These are phyloP conservation scores for Davidsoniella neocaledoniae DNA, from an alignment of 2,329 filamentous ascomycete species.

Conservation along the genomic window DNA sequence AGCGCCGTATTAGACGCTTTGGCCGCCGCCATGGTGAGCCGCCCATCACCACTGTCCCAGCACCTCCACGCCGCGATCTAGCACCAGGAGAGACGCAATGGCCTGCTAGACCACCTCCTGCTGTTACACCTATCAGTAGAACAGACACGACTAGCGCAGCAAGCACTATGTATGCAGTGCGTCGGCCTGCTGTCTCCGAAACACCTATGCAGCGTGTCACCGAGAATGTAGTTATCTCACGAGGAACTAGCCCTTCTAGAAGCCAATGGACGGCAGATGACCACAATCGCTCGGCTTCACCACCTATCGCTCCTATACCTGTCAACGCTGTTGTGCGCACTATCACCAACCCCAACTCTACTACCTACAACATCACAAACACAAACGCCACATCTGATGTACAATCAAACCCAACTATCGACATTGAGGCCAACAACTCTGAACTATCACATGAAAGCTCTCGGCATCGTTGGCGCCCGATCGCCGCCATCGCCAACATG, in stretches of 20 bases:
- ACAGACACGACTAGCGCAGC: conserved; percentile 47
- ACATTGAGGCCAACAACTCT: conserved; percentile 10
- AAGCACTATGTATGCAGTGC: conserved; percentile 46
- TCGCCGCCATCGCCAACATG: conserved; percentile 18
- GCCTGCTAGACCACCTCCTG: conserved; percentile 38
- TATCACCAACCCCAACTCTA: background rate
- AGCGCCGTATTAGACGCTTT: background rate
- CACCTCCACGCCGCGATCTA: conserved; percentile 21
- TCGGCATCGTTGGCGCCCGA: conserved; percentile 1
- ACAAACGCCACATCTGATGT: background rate
- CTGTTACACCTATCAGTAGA: conserved; percentile 40
- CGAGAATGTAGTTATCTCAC: conserved; percentile 3
- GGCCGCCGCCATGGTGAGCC: conserved; percentile 11
- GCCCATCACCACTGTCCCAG: conserved; percentile 15
- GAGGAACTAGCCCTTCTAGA: conserved; percentile 3
- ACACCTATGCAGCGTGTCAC: conserved; percentile 16
- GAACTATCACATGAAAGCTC: background rate
- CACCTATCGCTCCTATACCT: background rate
- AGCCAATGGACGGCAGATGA: conserved; percentile 12
- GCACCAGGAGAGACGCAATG: conserved; percentile 30
- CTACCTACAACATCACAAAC: background rate
- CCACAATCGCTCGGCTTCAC: background rate
- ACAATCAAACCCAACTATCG: background rate
- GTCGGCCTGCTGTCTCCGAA: conserved; percentile 42
- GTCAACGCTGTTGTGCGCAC: background rate